phyloP scores from a whole-genome alignment of 2,329 filamentous ascomycete species.

The Colletotrichum paranaense region DNA sequence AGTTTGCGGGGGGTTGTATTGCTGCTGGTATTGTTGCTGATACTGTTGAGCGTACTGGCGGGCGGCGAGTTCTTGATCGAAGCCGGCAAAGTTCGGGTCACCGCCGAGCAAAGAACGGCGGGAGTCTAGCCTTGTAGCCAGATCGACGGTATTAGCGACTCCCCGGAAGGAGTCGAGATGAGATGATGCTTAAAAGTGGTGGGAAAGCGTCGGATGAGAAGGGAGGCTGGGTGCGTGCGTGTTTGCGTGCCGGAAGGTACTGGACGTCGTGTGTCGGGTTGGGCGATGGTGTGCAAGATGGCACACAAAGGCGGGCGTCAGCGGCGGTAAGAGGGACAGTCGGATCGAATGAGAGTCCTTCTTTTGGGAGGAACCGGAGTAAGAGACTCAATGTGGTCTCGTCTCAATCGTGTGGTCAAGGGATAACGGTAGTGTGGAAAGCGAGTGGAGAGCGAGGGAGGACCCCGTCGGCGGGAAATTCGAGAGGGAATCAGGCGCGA shows the following conservation, averaged over 20 bases:
- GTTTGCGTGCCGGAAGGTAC: background rate
- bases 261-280: background rate
- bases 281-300: background rate
- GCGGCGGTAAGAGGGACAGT: constrained; percentile 16
- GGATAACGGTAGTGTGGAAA: constrained; percentile 10
- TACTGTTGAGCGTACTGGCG: constrained; percentile 43
- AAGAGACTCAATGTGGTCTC: background rate
- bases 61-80: constrained; percentile 33
- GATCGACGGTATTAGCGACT: constrained; percentile 39
- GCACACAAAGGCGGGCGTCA: constrained; percentile 3
- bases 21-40: constrained; percentile 37
- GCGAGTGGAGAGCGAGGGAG: constrained; percentile 34
- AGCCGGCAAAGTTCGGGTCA: constrained; percentile 48
- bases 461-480: constrained; percentile 29
- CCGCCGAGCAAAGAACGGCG: constrained; percentile 53
- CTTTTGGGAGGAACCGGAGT: constrained; percentile 3
- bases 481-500: constrained; percentile 24
- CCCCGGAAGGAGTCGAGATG: constrained; percentile 45
- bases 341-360: constrained; percentile 5
- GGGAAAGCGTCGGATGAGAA: constrained; percentile 9
- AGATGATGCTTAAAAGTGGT: constrained; percentile 20
- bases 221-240: constrained; percentile 7
- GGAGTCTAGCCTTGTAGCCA: constrained; percentile 55
- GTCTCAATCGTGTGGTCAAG: constrained; percentile 9
- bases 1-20: constrained; percentile 35